These are phyloP conservation scores for Psidium guajava DNA, from an alignment of 345 rosid species.

Conservation along the genomic window DNA sequence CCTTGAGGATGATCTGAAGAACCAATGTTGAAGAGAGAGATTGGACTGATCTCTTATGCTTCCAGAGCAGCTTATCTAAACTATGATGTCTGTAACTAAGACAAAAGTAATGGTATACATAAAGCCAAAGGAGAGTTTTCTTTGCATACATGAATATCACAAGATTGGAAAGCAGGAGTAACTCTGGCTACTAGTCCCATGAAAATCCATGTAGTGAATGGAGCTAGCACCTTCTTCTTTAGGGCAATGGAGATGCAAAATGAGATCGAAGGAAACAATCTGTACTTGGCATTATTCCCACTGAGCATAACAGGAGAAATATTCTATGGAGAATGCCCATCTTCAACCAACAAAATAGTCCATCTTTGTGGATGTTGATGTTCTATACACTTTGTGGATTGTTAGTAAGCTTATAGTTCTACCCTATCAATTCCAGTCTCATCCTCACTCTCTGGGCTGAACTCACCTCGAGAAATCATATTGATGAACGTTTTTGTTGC, in stretches of 20 bases:
- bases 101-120: background rate
- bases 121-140: background rate
- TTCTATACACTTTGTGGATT: slow-evolving; percentile 1
- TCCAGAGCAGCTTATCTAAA: background rate
- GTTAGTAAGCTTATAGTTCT: background rate
- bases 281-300: background rate
- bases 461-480: slow-evolving; percentile 46
- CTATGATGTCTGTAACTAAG: background rate
- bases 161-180: background rate
- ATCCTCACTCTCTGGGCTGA: slow-evolving; percentile 16
- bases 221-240: background rate
- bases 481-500: slow-evolving; percentile 68
- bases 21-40: background rate
- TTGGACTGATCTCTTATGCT: background rate
- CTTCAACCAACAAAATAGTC: background rate
- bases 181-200: background rate
- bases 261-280: background rate
- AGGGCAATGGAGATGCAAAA: background rate
- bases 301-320: background rate
- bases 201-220: background rate
- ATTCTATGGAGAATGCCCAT: background rate
- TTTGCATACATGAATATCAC: background rate
- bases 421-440: slow-evolving; percentile 17
- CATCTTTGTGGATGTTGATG: background rate
- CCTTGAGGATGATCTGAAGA: background rate